Evolutionary conservation across 2,329 filamentous ascomycete species (phyloP).

Genomic region (Didymella pinodella): DNA sequence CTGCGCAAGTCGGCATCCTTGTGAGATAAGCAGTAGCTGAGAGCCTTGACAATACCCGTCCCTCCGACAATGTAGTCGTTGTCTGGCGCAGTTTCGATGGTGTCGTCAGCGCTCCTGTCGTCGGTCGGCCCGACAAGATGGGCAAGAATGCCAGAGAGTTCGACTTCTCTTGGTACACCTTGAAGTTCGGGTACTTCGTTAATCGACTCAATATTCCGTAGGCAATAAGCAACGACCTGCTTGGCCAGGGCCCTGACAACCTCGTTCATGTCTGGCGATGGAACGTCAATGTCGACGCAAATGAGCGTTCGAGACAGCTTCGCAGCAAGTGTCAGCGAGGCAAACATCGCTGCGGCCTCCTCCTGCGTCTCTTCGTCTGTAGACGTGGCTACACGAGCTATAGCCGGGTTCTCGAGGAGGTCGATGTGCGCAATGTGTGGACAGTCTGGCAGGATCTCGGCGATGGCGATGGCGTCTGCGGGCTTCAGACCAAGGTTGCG

Average conservation of each 20-base stretch:
- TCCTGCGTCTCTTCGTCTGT: constrained; percentile 83
- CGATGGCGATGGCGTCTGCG: constrained; percentile 88
- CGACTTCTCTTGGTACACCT: constrained; percentile 59
- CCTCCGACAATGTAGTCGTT: constrained; percentile 96
- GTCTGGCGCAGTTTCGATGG: constrained; percentile 76
- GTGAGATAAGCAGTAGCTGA: constrained; percentile 89
- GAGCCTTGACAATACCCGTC: constrained; percentile 91
- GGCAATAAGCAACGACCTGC: constrained; percentile 92
- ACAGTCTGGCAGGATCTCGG: constrained; percentile 88
- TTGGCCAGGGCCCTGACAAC: constrained; percentile 91
- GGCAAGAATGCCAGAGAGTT: constrained; percentile 82
- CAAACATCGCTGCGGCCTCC: constrained; percentile 92
- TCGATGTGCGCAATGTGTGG: constrained; percentile 83
- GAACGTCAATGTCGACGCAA: constrained; percentile 90
- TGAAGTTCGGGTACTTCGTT: constrained; percentile 70
- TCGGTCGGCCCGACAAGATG: constrained; percentile 81
- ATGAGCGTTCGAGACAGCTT: constrained; percentile 84
- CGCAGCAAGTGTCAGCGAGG: constrained; percentile 86
- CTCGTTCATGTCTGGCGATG: constrained; percentile 80
- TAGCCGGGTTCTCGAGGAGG: constrained; percentile 79
- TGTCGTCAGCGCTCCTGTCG: constrained; percentile 61
- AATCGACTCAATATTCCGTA: constrained; percentile 86
- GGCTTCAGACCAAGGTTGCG: constrained; percentile 83
- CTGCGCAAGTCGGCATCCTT: constrained; percentile 66
- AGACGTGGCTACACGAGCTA: constrained; percentile 75